Conservation (phyloP, 345 rosid species). For the Arabidopsis arenosa region DNA sequence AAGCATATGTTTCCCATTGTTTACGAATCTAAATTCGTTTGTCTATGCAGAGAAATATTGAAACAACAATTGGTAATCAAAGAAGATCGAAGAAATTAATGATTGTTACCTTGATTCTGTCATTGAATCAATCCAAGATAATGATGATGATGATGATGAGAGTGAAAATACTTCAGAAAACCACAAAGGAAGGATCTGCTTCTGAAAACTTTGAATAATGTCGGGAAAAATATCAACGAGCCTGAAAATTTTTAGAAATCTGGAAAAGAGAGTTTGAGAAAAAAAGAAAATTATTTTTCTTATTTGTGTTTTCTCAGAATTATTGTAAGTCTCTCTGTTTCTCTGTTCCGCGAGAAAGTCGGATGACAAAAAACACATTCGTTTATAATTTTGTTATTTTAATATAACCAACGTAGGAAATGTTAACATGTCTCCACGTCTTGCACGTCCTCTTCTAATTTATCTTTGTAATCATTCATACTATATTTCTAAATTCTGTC, state of each 20-base stretch:
- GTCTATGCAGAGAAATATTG: background rate
- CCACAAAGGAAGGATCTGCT: conserved; percentile 20
- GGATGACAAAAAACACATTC: conserved; percentile 42
- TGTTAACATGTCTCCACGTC: conserved; percentile 54
- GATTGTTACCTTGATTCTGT: conserved; percentile 37
- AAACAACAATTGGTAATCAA: background rate
- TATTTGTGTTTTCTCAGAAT: background rate
- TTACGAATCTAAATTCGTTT: background rate
- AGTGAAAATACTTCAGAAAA: conserved; percentile 23
- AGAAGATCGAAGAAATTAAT: conserved; percentile 12
- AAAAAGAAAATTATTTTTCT: background rate
- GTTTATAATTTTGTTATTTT: conserved; percentile 1
- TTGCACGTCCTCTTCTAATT: conserved; percentile 47
- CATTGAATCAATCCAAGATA: conserved; percentile 26
- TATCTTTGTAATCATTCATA: conserved; percentile 30
- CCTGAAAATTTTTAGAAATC: conserved; percentile 21
- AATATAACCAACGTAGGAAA: conserved; percentile 37
- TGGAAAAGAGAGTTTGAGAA: conserved; percentile 1
- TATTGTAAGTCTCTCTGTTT: conserved; percentile 46
- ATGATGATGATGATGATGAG: conserved; percentile 6
- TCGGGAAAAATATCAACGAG: conserved; percentile 10
- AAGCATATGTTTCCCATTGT: background rate
- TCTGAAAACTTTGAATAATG: conserved; percentile 14
- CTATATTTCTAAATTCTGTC: conserved; percentile 3
- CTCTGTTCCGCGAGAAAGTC: conserved; percentile 51